Evolutionary conservation across 306 rosid genomes (phyloP).

Genomic region (Prunus mongolica): DNA sequence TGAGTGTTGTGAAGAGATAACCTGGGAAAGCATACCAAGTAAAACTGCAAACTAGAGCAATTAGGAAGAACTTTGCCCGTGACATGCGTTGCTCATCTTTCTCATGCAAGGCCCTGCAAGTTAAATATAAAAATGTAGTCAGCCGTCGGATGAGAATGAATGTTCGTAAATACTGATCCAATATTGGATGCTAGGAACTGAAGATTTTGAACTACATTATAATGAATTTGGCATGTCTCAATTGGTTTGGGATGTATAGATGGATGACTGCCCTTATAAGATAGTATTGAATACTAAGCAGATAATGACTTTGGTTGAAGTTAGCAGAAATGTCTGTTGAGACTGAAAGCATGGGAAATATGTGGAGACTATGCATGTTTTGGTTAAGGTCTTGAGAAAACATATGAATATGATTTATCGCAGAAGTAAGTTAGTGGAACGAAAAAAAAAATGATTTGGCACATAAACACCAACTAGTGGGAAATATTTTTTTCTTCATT

Average conservation of each 20-base stretch:
- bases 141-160: not conserved
- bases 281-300: too few species aligned
- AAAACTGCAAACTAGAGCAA: slow-evolving; percentile 67
- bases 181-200: not conserved
- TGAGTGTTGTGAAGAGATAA: slow-evolving; percentile 66
- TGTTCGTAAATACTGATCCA: not conserved
- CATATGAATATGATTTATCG: not conserved
- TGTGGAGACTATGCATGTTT: not conserved
- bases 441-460: not conserved
- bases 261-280: not conserved
- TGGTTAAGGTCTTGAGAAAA: not conserved
- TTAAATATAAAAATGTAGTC: not conserved
- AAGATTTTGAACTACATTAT: not conserved
- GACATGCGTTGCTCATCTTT: slow-evolving; percentile 51
- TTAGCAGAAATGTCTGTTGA: not conserved
- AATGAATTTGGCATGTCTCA: not conserved
- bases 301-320: not conserved
- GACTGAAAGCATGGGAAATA: not conserved
- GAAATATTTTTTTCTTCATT: not conserved
- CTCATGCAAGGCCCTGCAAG: slow-evolving; percentile 75
- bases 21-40: slow-evolving; percentile 70
- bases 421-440: too few species aligned
- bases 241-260: not conserved
- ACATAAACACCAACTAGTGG: not conserved
- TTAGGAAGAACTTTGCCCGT: slow-evolving; percentile 60